Base-by-base conservation (phyloP, 768 basidiomycete genomes). In the Calocera viscosa region DNA sequence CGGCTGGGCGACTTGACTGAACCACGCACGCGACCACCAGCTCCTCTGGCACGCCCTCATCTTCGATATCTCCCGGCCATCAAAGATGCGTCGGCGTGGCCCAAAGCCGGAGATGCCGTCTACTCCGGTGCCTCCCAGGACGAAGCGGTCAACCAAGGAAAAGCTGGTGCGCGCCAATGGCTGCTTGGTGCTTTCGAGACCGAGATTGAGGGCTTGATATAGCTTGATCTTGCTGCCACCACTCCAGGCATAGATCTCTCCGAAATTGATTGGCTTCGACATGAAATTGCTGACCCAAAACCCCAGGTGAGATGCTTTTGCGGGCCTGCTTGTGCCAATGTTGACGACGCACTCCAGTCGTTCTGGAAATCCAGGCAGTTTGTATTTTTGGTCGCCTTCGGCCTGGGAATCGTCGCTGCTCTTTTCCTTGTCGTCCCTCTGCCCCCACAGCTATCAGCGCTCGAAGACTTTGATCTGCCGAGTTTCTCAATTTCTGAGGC, bases 331-430 rank as follows among this genome's bases (percentile, higher is more conserved):
- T 17, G 43, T 19, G 43, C 24, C 16, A 2, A 26, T 60, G 53
- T 22, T 60, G 14, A 60, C 30, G 14, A 2, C 8, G 7, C 2
- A 30, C 19, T 32, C 26, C 26, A 60, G 53, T 32, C 53, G 14
- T 35, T 70, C 24, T 53, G 53, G 53, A 66, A 66, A 16, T 67
- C 68, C 2, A 74, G 77, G 67, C 80, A 83, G 64, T 85, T 89
- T 67, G 75, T 89, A n/a, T 91, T 91, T 72, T 82, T 86, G 3
- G 72, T 89, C 1, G 90, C 89, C 33, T 78, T 91, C n/a, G 65
- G 83, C 40, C 69, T 90, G 30, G 89, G 90, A 7, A 77, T 82
- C 11, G 72, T 86, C 47, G 74, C 90, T 1, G 89, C 83, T 30
- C 82, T 88, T 68, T 76, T 82, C 10, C 80, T 89, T 69, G 80